Evolutionary conservation across 331 rosid species (phyloP), one percentile per base, ranked within the genome.

Genomic region (Rhamnella rubrinervis): DNA sequence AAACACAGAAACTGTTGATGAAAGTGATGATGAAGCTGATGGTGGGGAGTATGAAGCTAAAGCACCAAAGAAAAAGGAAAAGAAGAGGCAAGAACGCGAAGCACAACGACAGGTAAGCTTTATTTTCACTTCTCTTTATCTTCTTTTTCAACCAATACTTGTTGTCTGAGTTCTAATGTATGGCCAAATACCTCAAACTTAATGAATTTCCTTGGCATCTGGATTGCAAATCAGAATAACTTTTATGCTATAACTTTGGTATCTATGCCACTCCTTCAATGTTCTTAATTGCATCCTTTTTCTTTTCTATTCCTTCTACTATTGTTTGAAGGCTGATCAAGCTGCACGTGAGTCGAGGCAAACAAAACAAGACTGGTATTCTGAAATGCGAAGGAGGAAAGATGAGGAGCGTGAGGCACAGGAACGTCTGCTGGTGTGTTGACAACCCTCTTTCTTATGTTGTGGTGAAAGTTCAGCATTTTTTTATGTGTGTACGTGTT

Each of bases 401-500:
- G 99, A 95, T 65, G 99, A 95, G 85, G 99, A 95, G 75, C 96
- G 77, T 50, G 96, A 95, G 78, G 96, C 88, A 31, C 80, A 67
- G 68, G 99, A 95, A 66, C 90, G 68, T 52, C 56, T 53, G 78
- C 81, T 89, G 90, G 99, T 95, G 55, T 46, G 89, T 80, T 67
- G 52, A 76, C 56, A 44, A 12, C 4, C 67, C 63, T 19, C 63
- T 61, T 25, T 50, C 67, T 69, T 62, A 41, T 26, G 10, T 35
- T 28, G 19, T 18, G 13, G 25, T 56, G 71, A 72, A 64, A 62
- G 58, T 71, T 31, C 53, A 28, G 71, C 59, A 12, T 75, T 52
- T 28, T 37, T 63, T 51, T 70, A 5, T 41, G 12, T 39, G 35
- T 20, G 21, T 59, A 55, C 67, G 56, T 14, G 20, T 67, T 15